Evolutionary conservation across 345 rosid species (phyloP), one percentile per base, ranked within the genome.

Genomic region (Passiflora organensis): DNA sequence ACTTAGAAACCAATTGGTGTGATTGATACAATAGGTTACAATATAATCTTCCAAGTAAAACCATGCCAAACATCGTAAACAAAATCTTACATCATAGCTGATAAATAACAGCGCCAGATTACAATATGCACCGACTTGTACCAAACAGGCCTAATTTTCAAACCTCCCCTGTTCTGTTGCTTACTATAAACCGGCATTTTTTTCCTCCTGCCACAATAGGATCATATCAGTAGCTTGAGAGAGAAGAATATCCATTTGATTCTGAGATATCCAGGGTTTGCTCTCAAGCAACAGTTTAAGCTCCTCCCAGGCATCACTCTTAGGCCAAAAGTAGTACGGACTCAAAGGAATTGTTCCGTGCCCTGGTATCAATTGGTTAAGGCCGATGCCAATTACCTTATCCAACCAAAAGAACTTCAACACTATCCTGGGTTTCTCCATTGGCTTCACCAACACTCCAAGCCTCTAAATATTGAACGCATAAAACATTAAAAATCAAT

Each of bases 331-430:
- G 76, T 82, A 82, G 78, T 83, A 91, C 4, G 93, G 86, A 62
- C 89, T 83, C 44, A 87, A 59, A 2, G 98, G 95, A 55, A 87
- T 77, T 9, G 96, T 77, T 55, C 95, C 95, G 48, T 74, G 80
- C 0, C 87, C 84, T 2, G 91, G 87, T 55, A 87, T 60, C 72
- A 68, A 68, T 28, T 91, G 97, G 60, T 87, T 83, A 10, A 91
- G 71, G 10, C 81, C 89, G 21, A 91, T 72, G 43, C 97, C 96
- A 51, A 85, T 85, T 67, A 74, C 79, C 70, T 82, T 87, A 62
- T 87, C 74, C 98, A 83, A 83, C 98, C 90, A 87, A 51, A 87
- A 71, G 58, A 91, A 79, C 84, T 91, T 87, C 74, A 91, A 76
- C 21, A 87, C 80, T 56, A 87, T 63, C 68, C 82, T 82, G 9